Evolutionary conservation across 768 basidiomycete genomes (phyloP), one percentile per base, ranked within the genome.

Genomic region (Russula emetica): DNA sequence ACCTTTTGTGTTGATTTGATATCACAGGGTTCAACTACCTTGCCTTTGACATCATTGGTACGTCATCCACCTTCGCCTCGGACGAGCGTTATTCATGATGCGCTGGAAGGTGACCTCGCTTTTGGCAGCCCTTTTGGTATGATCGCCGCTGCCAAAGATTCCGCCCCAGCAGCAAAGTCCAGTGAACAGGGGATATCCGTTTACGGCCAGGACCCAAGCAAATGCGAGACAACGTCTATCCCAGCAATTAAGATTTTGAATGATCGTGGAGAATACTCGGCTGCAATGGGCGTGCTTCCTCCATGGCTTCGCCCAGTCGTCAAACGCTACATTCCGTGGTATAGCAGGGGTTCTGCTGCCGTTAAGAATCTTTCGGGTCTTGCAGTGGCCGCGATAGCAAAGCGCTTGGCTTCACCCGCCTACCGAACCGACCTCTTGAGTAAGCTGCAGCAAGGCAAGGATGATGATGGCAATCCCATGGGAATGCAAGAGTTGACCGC

Each of bases 101-200:
- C 24, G 0, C 14, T 6, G 16, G 22, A 18, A 76, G 74, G 78
- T 26, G 89, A 93, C 71, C 80, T 92, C 14, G 87, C 90, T 0
- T 94, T 93, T 67, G 92, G 92, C 1, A 82, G 82, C 2, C 88
- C 92, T 0, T 94, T 94, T 67, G 92, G 90, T 16, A 94, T 94
- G 92, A 77, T 94, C 60, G 71, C 82, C 49, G 81, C 85, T 7
- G 86, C 80, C n/a, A 83, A 83, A 60, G 92, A 93, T 69, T 78
- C 81, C n/a, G 90, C 86, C 2, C 76, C 83, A 3, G 85, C 88
- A 2, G 85, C 88, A 13, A 80, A 78, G n/a, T 76, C 80, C 32
- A 81, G 80, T 40, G 66, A 78, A 54, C 76, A 77, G 11, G 83
- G 79, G 3, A 82, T 85, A 76, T 72, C 78, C 9, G 77, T 79